Evolutionary conservation across 2,329 filamentous ascomycete species (phyloP), one percentile per base, ranked within the genome.

Genomic region (Ascochyta viciae-villosae): DNA sequence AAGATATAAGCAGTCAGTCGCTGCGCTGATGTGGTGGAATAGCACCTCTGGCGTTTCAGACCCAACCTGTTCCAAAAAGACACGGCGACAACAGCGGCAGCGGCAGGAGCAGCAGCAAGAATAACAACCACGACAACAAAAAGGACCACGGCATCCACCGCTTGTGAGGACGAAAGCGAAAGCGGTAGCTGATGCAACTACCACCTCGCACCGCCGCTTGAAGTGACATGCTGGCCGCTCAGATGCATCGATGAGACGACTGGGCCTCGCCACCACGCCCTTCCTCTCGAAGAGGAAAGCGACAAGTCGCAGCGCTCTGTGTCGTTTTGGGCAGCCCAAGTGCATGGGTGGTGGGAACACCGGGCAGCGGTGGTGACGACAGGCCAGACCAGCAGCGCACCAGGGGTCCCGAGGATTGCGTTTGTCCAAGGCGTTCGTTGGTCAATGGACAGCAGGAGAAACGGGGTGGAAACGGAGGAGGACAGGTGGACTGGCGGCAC

Each of bases 1-100:
- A 59, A 54, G 57, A 69, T 72, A 70, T 73, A 73, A 69, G 60
- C 62, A 54, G 56, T 54, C 19, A 47, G 63, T 62, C 61, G 61
- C 65, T 58, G 57, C 49, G 19, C 47, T 24, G 38, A 12, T 38
- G 47, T 49, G 26, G 33, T 27, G 31, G 53, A 47, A 26, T 19
- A 38, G 31, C 37, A 29, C 34, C 22, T 35, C 26, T 23, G 42
- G 16, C 19, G 42, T 31, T 23, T 48, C 47, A 33, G 38, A 35
- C 16, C 31, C 24, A 7, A 29, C 33, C 16, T 50, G 40, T 31
- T 39, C 44, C 44, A 4, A 15, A 12, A 2, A 31, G 12, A 5
- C 10, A 31, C 12, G 2, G 13, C 29, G 37, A 29, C 26, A 41
- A 26, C 22, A 10, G 16, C 27, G 9, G 10, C 22, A 39, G 16